phyloP scores from a whole-genome alignment of 495 filamentous ascomycete species.

The Podospora pseudoanserina region DNA sequence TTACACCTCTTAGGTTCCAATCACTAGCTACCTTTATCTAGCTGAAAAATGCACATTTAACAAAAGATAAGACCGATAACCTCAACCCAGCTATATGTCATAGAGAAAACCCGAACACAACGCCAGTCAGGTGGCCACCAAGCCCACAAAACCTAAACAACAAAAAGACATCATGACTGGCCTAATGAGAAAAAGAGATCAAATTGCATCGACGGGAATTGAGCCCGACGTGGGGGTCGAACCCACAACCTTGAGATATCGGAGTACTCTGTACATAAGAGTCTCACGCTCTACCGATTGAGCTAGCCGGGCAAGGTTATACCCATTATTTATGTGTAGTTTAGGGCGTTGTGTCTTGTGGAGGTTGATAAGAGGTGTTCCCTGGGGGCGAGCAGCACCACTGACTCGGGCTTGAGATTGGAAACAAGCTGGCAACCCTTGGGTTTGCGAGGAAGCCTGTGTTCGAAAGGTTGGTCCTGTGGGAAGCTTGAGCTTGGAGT shows the following conservation, averaged over 20 bases:
- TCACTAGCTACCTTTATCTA: too few species aligned
- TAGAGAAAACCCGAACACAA: too few species aligned
- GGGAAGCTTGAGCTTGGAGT: background rate
- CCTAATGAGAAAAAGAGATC: background rate
- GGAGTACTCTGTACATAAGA: conserved; percentile 47
- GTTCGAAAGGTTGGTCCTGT: background rate
- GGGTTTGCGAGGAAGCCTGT: background rate
- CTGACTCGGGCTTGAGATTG: background rate
- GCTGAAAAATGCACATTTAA: too few species aligned
- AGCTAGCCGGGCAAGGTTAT: conserved; percentile 54
- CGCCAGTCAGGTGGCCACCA: too few species aligned
- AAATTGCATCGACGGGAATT: background rate
- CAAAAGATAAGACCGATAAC: too few species aligned
- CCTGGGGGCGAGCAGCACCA: background rate
- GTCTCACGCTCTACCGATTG: conserved; percentile 82
- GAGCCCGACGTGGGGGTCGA: background rate
- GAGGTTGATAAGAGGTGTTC: background rate
- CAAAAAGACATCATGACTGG: background rate
- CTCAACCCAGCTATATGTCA: too few species aligned
- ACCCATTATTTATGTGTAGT: background rate
- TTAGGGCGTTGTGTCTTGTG: background rate
- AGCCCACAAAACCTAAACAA: too few species aligned
- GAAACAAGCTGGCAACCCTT: background rate
- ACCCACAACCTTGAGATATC: background rate
- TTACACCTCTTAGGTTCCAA: too few species aligned